phyloP scores from a whole-genome alignment of 2,329 filamentous ascomycete genomes.

The Cladosporium sp. region DNA sequence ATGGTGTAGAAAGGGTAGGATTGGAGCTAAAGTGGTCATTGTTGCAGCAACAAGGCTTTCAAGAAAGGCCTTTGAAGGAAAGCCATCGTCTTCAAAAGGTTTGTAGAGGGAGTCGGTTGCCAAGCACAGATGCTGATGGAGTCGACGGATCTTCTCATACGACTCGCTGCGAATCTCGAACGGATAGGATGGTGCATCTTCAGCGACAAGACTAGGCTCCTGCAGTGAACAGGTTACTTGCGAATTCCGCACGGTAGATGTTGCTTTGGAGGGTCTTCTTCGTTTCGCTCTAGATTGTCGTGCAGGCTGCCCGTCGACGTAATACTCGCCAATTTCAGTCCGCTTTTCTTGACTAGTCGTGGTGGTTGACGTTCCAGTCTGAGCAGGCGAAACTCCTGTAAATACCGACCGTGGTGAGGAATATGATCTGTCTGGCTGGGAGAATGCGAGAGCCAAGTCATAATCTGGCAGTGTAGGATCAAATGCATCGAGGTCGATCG shows the following conservation, averaged over 20 bases:
- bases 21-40: slow-evolving; percentile 27
- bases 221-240: neutral
- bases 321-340: slow-evolving; percentile 18
- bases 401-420: neutral
- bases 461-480: slow-evolving; percentile 7
- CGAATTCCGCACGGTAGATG: neutral
- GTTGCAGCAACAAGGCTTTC: slow-evolving; percentile 26
- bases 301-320: slow-evolving; percentile 25
- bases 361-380: neutral
- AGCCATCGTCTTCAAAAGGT: slow-evolving; percentile 18
- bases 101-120: neutral
- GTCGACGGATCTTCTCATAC: neutral
- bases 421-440: slow-evolving; percentile 10
- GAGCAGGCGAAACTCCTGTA: neutral
- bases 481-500: slow-evolving; percentile 9
- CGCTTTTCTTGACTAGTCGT: neutral
- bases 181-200: neutral
- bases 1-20: slow-evolving; percentile 29
- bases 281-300: slow-evolving; percentile 21
- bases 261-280: neutral
- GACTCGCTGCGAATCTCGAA: neutral
- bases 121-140: neutral
- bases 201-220: neutral
- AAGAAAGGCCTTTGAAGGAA: slow-evolving; percentile 23
- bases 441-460: slow-evolving; percentile 5